Base-by-base conservation (phyloP, 2,329 filamentous ascomycete genomes). In the Exophiala xenobiotica region DNA sequence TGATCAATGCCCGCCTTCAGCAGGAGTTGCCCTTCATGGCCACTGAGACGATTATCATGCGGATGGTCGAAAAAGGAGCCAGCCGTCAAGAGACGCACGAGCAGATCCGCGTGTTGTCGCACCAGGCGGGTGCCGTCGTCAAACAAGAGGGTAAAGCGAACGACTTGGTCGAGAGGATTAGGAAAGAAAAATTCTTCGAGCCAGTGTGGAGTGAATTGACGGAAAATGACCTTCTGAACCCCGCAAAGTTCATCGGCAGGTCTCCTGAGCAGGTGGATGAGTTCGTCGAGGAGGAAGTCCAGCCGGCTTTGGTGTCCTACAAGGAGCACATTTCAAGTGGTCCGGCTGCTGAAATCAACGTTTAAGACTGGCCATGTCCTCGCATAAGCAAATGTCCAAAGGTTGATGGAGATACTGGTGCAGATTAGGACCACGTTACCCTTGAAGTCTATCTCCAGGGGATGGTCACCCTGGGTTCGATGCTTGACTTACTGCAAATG, bases 21-120 rank as follows among this genome's bases (percentile, higher is more conserved):
- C 79, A 84, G 56, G 88, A 95, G 70, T 80, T 96, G 11, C 91
- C 91, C 1, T 95, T 96, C 72, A 95, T 92, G 86, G 79, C 83
- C 6, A 90, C 85, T 6, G 78, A 79, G 63, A 75, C 79, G 60
- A 84, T 90, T 66, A 88, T 91, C 67, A 90, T 95, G 88, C 83
- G 82, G 60, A 77, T 92, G 49, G 82, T 85, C 22, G 81, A 82
- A 50, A 79, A 84, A 64, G 88, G 88, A 24, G 79, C 76, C 22
- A 87, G 82, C 7, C 76, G 90, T 44, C 89, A 95, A 67, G 88
- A 91, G 49, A 86, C 88, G 1, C 90, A 96, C 70, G 90, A 96
- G 73, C 75, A 92, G 69, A 91, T 96, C 63, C 85, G 86, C 6
- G 87, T 96, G 1, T 78, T 96, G 38, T 88, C 81, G 2, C 86